Evolutionary conservation across 2,329 filamentous ascomycete species (phyloP).

Genomic region (Microcyclospora tardicrescens): DNA sequence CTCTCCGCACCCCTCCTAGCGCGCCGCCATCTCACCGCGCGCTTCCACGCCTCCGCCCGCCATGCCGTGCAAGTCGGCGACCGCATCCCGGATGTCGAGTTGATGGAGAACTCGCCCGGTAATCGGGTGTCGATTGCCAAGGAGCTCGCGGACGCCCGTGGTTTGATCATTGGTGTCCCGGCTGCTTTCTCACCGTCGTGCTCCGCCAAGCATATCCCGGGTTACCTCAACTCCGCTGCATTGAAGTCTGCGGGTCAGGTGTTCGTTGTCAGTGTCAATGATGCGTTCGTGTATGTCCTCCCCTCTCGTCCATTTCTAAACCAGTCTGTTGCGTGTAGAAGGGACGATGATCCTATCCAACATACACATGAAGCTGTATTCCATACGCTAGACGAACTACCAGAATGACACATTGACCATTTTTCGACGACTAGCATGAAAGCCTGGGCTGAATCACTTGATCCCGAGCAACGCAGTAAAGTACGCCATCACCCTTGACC

Average conservation of each 20-base stretch:
- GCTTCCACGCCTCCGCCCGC: slow-evolving; percentile 53
- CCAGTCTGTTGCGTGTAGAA: too few relatives aligned
- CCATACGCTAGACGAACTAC: too few relatives aligned
- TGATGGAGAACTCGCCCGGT: slow-evolving; percentile 74
- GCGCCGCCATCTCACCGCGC: slow-evolving; percentile 1
- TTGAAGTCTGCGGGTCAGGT: slow-evolving; percentile 70
- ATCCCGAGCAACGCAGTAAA: slow-evolving; percentile 60
- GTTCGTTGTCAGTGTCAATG: slow-evolving; percentile 86
- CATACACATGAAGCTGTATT: too few relatives aligned
- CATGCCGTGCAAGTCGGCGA: slow-evolving; percentile 66
- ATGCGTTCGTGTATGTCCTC: slow-evolving; percentile 66
- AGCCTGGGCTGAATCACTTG: slow-evolving; percentile 68
- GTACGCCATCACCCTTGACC: slow-evolving; percentile 40
- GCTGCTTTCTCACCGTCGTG: slow-evolving; percentile 27
- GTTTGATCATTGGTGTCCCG: slow-evolving; percentile 74
- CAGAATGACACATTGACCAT: too few relatives aligned
- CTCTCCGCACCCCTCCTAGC: slow-evolving; percentile 1
- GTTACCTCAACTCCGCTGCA: slow-evolving; percentile 68
- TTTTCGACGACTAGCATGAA: slow-evolving; percentile 52
- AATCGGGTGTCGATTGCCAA: slow-evolving; percentile 80
- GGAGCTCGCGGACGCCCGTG: slow-evolving; percentile 54
- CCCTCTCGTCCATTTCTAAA: neutral
- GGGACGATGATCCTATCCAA: too few relatives aligned
- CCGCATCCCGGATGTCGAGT: slow-evolving; percentile 60
- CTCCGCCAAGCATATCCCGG: slow-evolving; percentile 60